These are phyloP conservation scores for Tuber calosporum DNA, from an alignment of 495 filamentous ascomycete genomes.

Conservation along the genomic window DNA sequence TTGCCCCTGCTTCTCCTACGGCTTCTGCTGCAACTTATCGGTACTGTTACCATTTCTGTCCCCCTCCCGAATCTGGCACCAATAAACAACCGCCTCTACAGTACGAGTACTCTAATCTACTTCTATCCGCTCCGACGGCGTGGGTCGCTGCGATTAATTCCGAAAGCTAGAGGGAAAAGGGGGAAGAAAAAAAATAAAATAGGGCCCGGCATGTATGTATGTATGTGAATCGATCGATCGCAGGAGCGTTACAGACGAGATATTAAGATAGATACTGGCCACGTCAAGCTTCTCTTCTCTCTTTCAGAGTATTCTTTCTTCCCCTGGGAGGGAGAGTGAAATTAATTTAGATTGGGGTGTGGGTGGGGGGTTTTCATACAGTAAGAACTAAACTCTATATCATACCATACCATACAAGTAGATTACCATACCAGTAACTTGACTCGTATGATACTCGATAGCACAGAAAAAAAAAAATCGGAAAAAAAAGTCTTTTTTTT, in stretches of 20 bases:
- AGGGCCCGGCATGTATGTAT: not conserved
- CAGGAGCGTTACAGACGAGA: not conserved
- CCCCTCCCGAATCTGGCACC: too few species aligned
- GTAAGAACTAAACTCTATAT: too few species aligned
- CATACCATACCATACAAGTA: too few species aligned
- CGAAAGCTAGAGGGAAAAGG: not conserved
- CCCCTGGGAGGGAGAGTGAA: not conserved
- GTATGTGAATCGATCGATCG: not conserved
- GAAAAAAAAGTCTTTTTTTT: too few species aligned
- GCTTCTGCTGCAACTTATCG: constrained; percentile 2
- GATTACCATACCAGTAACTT: too few species aligned
- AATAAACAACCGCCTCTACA: constrained; percentile 4
- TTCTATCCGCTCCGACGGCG: not conserved
- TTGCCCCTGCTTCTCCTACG: not conserved
- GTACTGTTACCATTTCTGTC: not conserved
- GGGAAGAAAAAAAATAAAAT: not conserved
- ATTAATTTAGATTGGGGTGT: not conserved
- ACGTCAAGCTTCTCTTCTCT: not conserved
- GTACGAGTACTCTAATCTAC: too few species aligned
- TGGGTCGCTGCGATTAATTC: constrained; percentile 4
- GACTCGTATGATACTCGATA: too few species aligned
- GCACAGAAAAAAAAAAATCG: too few species aligned
- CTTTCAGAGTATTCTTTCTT: not conserved
- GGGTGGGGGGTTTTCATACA: not conserved
- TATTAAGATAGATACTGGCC: constrained; percentile 3